Conservation (phyloP, 768 basidiomycete genomes). For the Trametopsis cervina region DNA sequence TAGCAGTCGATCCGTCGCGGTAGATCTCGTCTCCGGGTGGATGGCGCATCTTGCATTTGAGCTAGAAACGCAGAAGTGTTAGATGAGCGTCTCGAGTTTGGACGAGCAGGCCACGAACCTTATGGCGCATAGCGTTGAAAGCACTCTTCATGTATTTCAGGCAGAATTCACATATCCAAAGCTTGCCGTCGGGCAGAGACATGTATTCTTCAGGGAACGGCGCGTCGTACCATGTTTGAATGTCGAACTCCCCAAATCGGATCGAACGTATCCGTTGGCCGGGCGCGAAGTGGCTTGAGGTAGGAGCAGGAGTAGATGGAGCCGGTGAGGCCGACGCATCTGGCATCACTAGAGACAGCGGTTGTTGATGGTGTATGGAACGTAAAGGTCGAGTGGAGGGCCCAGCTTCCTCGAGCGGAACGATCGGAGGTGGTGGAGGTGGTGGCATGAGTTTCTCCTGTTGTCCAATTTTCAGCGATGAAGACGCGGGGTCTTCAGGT, state of each 20-base stretch:
- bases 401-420: conserved; percentile 34
- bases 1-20: conserved; percentile 77
- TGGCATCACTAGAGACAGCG: conserved; percentile 23
- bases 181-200: conserved; percentile 79
- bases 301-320: conserved; percentile 31
- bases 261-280: conserved; percentile 76
- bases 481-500: background rate
- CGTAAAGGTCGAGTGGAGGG: conserved; percentile 59
- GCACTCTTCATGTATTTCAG: conserved; percentile 96
- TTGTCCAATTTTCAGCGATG: background rate
- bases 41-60: conserved; percentile 92
- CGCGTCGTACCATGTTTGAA: conserved; percentile 98
- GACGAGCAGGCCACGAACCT: conserved; percentile 41
- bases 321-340: conserved; percentile 39
- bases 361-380: conserved; percentile 37
- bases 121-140: conserved; percentile 80
- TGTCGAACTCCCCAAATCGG: conserved; percentile 86
- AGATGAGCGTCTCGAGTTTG: background rate
- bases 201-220: conserved; percentile 98
- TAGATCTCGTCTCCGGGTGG: conserved; percentile 99
- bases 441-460: conserved; percentile 28
- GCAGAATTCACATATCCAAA: conserved; percentile 99
- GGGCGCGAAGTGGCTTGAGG: conserved; percentile 22
- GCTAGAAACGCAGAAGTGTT: conserved; percentile 34
- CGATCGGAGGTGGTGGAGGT: conserved; percentile 33